Conservation (phyloP, 1,284 basidiomycete species). For the Golubevia pallescens region DNA sequence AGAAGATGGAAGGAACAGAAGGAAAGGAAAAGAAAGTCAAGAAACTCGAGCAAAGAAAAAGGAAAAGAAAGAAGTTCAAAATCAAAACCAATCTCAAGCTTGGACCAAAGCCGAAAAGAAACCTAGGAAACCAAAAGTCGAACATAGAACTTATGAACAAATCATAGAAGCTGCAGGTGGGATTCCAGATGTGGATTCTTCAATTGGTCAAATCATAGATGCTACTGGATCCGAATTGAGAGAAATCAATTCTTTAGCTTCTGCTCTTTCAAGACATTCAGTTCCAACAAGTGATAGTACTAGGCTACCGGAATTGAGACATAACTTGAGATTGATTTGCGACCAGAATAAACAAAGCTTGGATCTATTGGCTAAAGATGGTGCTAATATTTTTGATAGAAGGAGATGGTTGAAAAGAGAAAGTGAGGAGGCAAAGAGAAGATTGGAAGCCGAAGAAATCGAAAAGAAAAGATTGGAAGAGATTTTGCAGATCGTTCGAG, state of each 20-base stretch:
- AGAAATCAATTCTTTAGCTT: constrained; percentile 36
- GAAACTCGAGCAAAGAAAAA: constrained; percentile 6
- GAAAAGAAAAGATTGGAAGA: constrained; percentile 16
- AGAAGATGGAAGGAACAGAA: constrained; percentile 15
- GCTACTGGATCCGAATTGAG: constrained; percentile 36
- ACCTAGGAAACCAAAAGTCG: constrained; percentile 38
- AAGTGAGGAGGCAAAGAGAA: constrained; percentile 19
- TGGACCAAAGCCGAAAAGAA: constrained; percentile 42
- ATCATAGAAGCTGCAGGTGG: constrained; percentile 46
- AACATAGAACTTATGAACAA: constrained; percentile 60
- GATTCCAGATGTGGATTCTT: constrained; percentile 2
- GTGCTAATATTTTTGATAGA: constrained; percentile 32
- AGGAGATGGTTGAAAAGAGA: constrained; percentile 39
- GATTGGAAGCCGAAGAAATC: constrained; percentile 6
- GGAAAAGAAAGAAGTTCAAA: constrained; percentile 7
- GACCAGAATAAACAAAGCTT: constrained; percentile 27
- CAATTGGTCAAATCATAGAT: constrained; percentile 44
- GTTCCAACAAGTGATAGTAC: constrained; percentile 29
- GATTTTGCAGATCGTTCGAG: constrained; percentile 4
- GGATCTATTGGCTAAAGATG: constrained; percentile 41
- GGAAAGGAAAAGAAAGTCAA: constrained; percentile 2
- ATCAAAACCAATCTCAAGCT: constrained; percentile 7
- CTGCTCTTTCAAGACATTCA: constrained; percentile 31
- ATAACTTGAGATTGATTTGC: constrained; percentile 49
- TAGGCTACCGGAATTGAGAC: constrained; percentile 48